Conservation (phyloP, 208 protist genomes). For the Porcisia hertigi region DNA sequence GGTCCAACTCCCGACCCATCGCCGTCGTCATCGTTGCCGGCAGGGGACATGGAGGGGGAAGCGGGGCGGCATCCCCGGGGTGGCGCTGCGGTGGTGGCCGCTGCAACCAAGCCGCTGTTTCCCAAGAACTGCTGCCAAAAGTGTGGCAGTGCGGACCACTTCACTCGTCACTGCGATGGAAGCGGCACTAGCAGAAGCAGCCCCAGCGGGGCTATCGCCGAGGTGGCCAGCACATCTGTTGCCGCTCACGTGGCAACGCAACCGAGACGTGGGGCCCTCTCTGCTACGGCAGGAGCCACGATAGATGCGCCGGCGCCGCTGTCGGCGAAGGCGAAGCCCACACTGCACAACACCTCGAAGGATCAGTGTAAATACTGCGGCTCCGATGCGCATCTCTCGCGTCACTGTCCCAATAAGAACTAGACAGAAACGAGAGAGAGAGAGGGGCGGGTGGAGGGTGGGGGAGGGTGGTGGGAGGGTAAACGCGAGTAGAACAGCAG, state of each 20-base stretch:
- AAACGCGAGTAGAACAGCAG: no score
- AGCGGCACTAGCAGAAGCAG: constrained; percentile 11
- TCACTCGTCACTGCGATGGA: constrained; percentile 49
- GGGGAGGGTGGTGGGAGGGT: no score
- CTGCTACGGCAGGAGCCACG: not conserved
- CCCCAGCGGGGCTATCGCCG: not conserved
- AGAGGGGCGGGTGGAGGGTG: no score
- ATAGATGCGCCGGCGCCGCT: not conserved
- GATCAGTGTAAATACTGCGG: constrained; percentile 84
- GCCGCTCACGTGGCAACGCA: not conserved
- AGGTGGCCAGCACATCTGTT: not conserved
- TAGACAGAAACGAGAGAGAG: not conserved
- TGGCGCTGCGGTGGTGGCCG: not conserved
- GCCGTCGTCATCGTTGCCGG: not conserved
- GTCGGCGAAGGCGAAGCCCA: constrained; percentile 1
- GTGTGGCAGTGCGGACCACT: constrained; percentile 47
- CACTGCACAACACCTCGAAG: constrained; percentile 52
- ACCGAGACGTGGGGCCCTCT: not conserved
- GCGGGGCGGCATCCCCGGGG: not conserved
- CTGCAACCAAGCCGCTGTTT: constrained; percentile 6
- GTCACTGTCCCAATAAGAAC: constrained; percentile 73
- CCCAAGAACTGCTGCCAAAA: constrained; percentile 50
- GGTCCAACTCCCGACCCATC: not conserved
- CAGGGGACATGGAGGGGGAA: not conserved
- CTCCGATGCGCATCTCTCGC: constrained; percentile 65